Percentiles rank a stretch among this genome's conserved stretches.
phyloP scores from a whole-genome alignment of 192 early-diverging fungal species.

The Blastocladiella britannica region DNA sequence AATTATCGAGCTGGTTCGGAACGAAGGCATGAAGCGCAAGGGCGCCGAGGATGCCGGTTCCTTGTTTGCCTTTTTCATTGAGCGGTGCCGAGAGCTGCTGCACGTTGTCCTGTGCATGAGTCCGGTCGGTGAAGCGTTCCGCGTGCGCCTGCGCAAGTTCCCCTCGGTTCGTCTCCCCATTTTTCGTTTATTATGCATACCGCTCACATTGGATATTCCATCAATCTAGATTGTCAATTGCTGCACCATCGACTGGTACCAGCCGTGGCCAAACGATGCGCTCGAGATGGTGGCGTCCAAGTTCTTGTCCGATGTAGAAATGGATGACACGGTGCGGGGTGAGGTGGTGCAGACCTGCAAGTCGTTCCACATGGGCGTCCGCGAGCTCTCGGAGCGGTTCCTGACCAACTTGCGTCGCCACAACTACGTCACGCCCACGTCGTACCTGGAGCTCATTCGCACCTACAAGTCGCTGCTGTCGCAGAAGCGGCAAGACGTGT shows the following conservation, averaged over 20 bases:
- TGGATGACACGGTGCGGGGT: conserved; percentile 67
- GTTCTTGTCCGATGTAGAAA: conserved; percentile 73
- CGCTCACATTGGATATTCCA: background rate
- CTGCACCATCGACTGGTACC: conserved; percentile 98
- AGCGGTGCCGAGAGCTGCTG: conserved; percentile 82
- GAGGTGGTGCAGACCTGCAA: conserved; percentile 79
- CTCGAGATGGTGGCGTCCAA: conserved; percentile 95
- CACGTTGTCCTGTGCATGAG: conserved; percentile 99
- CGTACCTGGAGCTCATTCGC: conserved; percentile 91
- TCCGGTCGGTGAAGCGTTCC: conserved; percentile 77
- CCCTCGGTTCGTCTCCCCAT: conserved; percentile 70
- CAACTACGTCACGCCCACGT: conserved; percentile 89
- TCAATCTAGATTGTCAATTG: conserved; percentile 76
- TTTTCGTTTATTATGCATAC: no score
- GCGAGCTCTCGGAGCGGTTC: conserved; percentile 63
- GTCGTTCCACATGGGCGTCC: conserved; percentile 72
- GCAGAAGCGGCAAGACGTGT: conserved; percentile 84
- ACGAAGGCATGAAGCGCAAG: conserved; percentile 73
- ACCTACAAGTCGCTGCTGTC: conserved; percentile 74
- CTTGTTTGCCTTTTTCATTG: conserved; percentile 90
- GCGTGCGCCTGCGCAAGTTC: conserved; percentile 79
- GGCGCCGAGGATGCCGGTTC: conserved; percentile 72
- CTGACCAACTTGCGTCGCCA: conserved; percentile 53
- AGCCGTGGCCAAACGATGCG: conserved; percentile 94
- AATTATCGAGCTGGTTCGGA: conserved; percentile 81